These are phyloP conservation scores for Mycena filopes DNA, from an alignment of 768 basidiomycete genomes.

Conservation along the genomic window DNA sequence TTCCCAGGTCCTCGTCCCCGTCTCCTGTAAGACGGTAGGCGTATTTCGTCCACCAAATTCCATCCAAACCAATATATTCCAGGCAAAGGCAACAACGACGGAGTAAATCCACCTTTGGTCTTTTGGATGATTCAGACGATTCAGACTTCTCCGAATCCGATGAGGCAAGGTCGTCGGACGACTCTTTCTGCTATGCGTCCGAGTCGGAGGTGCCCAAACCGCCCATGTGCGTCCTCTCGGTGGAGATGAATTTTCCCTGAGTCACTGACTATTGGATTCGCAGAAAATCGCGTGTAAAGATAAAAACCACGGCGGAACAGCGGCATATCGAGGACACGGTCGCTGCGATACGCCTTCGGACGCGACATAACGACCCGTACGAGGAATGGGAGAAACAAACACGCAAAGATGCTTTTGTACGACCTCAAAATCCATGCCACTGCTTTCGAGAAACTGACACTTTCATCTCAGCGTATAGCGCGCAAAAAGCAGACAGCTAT, in stretches of 20 bases:
- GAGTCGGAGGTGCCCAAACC: slow-evolving; percentile 51
- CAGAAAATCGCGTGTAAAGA: slow-evolving; percentile 38
- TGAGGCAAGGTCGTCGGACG: slow-evolving; percentile 31
- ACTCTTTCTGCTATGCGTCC: slow-evolving; percentile 55
- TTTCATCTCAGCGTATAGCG: slow-evolving; percentile 51
- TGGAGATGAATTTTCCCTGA: no score
- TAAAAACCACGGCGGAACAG: slow-evolving; percentile 51
- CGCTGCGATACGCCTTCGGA: slow-evolving; percentile 61
- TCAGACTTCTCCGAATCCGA: slow-evolving; percentile 23
- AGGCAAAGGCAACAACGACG: slow-evolving; percentile 15
- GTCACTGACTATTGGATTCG: no score
- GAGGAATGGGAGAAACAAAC: slow-evolving; percentile 67
- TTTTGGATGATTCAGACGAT: slow-evolving; percentile 18
- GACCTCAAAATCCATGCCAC: slow-evolving; percentile 27
- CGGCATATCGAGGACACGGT: slow-evolving; percentile 60
- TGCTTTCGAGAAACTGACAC: background rate
- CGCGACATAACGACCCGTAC: slow-evolving; percentile 64
- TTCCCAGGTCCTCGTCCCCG: slow-evolving; percentile 31
- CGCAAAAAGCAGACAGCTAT: slow-evolving; percentile 51
- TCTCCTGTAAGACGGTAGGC: slow-evolving; percentile 32
- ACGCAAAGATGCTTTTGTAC: slow-evolving; percentile 62
- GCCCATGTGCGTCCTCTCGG: slow-evolving; percentile 49
- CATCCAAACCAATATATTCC: slow-evolving; percentile 13
- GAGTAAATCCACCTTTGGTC: slow-evolving; percentile 26
- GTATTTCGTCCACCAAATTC: background rate